phyloP scores from a whole-genome alignment of 169 alveolate species.

The Miamiensis avidus region DNA sequence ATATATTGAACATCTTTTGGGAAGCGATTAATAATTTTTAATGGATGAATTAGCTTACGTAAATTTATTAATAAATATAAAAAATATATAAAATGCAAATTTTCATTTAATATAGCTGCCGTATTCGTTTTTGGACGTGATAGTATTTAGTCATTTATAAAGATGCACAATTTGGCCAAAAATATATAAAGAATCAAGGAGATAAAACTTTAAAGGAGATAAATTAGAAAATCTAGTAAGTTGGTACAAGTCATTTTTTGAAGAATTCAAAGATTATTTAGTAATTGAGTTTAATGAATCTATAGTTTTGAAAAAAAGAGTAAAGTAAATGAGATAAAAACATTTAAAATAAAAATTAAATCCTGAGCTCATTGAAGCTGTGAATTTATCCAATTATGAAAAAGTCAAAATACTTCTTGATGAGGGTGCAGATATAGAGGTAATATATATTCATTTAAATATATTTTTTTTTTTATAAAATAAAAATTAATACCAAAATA shows the following conservation, averaged over 20 bases:
- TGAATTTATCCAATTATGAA: background rate
- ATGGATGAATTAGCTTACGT: background rate
- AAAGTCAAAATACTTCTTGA: background rate
- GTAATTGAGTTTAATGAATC: background rate
- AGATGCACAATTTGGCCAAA: slow-evolving; percentile 27
- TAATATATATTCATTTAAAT: background rate
- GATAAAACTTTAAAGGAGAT: slow-evolving; percentile 4
- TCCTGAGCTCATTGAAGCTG: background rate
- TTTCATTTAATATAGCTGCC: background rate
- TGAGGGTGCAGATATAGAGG: slow-evolving; percentile 17
- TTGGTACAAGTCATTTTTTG: background rate
- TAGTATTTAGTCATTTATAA: slow-evolving; percentile 12
- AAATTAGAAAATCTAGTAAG: background rate
- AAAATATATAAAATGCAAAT: too few species aligned
- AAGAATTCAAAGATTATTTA: background rate
- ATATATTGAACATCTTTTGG: background rate
- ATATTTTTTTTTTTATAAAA: too few species aligned
- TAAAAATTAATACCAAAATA: background rate
- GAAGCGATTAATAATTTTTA: background rate
- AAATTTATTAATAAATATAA: too few species aligned
- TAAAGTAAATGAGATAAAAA: slow-evolving; percentile 4
- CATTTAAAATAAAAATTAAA: background rate
- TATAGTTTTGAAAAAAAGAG: background rate
- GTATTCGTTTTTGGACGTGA: slow-evolving; percentile 31
- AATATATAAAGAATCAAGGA: slow-evolving; percentile 1